Evolutionary conservation across 768 basidiomycete genomes (phyloP).

Genomic region (Trametes meyenii): DNA sequence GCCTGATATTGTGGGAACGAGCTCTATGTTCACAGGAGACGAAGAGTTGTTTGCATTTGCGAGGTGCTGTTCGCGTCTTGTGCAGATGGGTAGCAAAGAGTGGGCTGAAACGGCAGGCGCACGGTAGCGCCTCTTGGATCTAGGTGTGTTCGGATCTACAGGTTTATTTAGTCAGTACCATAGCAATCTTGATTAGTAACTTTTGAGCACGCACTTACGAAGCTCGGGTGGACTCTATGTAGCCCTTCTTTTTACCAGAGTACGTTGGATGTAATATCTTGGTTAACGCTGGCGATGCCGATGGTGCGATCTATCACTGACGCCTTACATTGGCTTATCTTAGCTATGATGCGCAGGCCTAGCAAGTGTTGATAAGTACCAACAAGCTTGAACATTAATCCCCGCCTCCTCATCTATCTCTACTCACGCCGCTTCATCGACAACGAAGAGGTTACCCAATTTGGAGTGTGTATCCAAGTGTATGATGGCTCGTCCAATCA

Average conservation of each 20-base stretch:
- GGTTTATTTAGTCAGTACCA: too few relatives aligned
- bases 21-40: slow-evolving; percentile 93
- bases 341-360: too few relatives aligned
- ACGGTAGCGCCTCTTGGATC: slow-evolving; percentile 12
- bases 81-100: slow-evolving; percentile 89
- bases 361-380: too few relatives aligned
- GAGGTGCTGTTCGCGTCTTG: slow-evolving; percentile 83
- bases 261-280: too few relatives aligned
- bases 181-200: too few relatives aligned
- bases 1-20: slow-evolving; percentile 72
- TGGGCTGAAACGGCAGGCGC: slow-evolving; percentile 62
- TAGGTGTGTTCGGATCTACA: background rate
- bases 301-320: too few relatives aligned
- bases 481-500: background rate
- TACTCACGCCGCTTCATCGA: background rate
- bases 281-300: too few relatives aligned
- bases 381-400: too few relatives aligned
- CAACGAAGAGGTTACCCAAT: background rate
- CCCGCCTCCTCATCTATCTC: background rate
- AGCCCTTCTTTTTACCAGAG: too few relatives aligned
- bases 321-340: too few relatives aligned
- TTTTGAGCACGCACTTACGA: too few relatives aligned
- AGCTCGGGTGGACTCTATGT: too few relatives aligned
- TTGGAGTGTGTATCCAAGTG: slow-evolving; percentile 7
- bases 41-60: slow-evolving; percentile 98